Conservation (phyloP, 2,329 filamentous ascomycete species). For the Penicillium sp. region DNA sequence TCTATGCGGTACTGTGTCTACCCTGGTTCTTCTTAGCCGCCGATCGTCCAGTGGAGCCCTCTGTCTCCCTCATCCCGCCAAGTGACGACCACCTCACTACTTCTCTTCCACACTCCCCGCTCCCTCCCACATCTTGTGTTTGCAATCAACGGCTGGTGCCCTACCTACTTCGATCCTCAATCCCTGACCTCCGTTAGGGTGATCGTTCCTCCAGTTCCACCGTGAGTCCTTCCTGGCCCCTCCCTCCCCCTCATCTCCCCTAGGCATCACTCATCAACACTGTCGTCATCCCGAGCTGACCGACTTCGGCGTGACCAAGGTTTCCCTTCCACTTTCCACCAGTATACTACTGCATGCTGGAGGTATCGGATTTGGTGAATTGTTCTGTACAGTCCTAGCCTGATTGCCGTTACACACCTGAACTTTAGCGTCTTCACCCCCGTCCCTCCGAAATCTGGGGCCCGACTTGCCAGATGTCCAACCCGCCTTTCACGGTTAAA, state of each 20-base stretch:
- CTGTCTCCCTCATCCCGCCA: slow-evolving; percentile 31
- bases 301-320: slow-evolving; percentile 9
- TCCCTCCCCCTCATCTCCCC: slow-evolving; percentile 22
- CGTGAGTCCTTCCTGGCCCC: slow-evolving; percentile 15
- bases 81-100: slow-evolving; percentile 30
- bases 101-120: slow-evolving; percentile 10
- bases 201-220: slow-evolving; percentile 3
- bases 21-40: slow-evolving; percentile 32
- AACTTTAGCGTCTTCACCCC: slow-evolving; percentile 23
- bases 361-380: slow-evolving; percentile 22
- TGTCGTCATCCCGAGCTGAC: slow-evolving; percentile 31
- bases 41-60: slow-evolving; percentile 36
- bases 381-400: slow-evolving; percentile 19
- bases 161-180: slow-evolving; percentile 6
- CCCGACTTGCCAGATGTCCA: slow-evolving; percentile 59
- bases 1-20: slow-evolving; percentile 15
- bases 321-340: background rate
- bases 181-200: slow-evolving; percentile 9
- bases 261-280: slow-evolving; percentile 28
- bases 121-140: slow-evolving; percentile 6
- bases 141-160: slow-evolving; percentile 6
- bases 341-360: slow-evolving; percentile 19
- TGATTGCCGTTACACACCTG: slow-evolving; percentile 12
- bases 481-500: slow-evolving; percentile 84
- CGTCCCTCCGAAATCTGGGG: slow-evolving; percentile 23